Conservation (phyloP, 495 filamentous ascomycete species). For the Paragyromitra xinjiangensis region DNA sequence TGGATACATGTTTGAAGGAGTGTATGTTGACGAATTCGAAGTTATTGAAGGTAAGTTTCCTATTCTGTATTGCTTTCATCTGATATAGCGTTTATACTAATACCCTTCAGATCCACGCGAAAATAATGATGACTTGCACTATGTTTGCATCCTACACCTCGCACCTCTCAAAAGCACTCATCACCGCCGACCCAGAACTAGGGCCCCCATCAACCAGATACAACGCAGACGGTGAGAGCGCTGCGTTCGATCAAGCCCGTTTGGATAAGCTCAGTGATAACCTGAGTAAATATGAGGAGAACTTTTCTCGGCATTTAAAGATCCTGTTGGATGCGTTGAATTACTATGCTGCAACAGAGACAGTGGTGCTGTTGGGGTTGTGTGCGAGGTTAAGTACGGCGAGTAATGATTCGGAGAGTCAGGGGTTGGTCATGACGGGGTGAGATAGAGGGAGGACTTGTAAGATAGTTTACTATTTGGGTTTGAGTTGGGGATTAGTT, state of each 20-base stretch:
- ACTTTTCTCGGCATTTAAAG: conserved; percentile 88
- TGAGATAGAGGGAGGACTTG: neutral
- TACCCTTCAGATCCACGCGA: conserved; percentile 82
- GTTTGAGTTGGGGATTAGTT: neutral
- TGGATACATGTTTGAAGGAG: conserved; percentile 97
- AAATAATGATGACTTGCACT: conserved; percentile 89
- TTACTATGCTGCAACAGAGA: conserved; percentile 96
- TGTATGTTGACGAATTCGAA: conserved; percentile 98
- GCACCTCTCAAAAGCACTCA: conserved; percentile 78
- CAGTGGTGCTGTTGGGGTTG: conserved; percentile 87
- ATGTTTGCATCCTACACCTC: conserved; percentile 89
- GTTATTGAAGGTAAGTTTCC: conserved; percentile 75
- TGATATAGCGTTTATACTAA: conserved; percentile 46
- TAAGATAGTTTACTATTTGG: conserved; percentile 9
- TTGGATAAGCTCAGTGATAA: conserved; percentile 83
- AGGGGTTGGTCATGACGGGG: conserved; percentile 59
- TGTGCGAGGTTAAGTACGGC: conserved; percentile 80
- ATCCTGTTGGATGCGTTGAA: conserved; percentile 93
- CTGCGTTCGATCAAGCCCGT: conserved; percentile 67
- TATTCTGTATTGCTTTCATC: conserved; percentile 8
- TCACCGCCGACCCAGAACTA: conserved; percentile 78
- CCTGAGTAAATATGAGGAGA: conserved; percentile 85
- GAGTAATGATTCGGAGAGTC: conserved; percentile 71
- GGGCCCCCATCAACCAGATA: conserved; percentile 57
- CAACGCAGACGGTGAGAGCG: conserved; percentile 57